Percentiles rank a stretch among this genome's conserved stretches.
Conservation (phyloP, 2,329 filamentous ascomycete genomes). For the Nannizziopsis barbatae region DNA sequence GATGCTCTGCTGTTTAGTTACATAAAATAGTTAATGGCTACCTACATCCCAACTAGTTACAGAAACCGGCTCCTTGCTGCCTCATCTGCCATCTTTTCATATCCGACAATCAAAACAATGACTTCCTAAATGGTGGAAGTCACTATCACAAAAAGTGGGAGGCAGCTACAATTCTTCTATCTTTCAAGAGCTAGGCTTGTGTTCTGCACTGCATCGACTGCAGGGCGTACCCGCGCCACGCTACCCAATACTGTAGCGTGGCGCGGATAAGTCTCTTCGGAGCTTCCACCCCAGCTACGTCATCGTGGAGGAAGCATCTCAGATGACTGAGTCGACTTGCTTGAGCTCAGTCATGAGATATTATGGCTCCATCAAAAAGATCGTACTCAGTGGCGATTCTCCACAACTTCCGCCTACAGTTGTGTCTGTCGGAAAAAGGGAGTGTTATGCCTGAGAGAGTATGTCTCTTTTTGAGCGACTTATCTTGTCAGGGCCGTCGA, state of each 20-base stretch:
- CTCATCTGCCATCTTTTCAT: no score
- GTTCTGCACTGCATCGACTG: constrained; percentile 7
- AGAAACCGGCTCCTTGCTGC: no score
- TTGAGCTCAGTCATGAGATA: background rate
- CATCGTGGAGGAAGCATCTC: constrained; percentile 7
- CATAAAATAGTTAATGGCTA: no score
- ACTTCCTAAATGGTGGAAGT: no score
- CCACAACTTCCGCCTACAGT: background rate
- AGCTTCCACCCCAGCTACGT: background rate
- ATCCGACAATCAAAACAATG: no score
- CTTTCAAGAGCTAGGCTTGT: background rate
- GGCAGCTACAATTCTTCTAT: background rate
- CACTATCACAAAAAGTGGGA: background rate
- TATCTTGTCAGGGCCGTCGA: background rate
- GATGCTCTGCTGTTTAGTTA: no score
- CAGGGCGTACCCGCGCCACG: no score
- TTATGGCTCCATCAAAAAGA: background rate
- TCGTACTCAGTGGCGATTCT: background rate
- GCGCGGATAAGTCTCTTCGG: constrained; percentile 3
- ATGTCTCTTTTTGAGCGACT: background rate
- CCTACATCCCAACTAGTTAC: no score
- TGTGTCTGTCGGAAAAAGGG: background rate
- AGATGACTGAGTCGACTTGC: constrained; percentile 1
- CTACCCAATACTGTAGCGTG: no score
- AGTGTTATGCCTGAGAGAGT: background rate